Evolutionary conservation across 192 early-diverging fungal species (phyloP).

Genomic region (Coemansia sp.): DNA sequence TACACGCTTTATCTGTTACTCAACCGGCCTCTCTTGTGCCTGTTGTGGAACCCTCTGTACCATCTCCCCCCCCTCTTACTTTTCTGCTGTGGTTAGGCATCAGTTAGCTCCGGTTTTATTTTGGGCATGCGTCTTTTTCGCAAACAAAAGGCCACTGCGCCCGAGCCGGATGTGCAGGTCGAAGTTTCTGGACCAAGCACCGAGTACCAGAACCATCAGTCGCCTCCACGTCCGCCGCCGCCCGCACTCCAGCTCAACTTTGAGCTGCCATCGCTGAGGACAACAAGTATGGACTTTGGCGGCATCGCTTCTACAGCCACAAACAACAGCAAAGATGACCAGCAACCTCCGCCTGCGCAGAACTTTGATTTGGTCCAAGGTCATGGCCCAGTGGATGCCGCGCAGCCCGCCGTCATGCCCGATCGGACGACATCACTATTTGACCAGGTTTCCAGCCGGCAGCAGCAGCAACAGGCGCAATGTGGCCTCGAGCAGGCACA

Average conservation of each 20-base stretch:
- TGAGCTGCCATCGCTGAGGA: slow-evolving; percentile 16
- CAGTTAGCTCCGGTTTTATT: no score
- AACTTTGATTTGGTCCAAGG: no score
- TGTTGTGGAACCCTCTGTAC: no score
- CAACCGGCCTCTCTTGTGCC: no score
- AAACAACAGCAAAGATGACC: neutral
- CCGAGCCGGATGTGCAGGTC: neutral
- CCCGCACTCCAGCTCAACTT: slow-evolving; percentile 36
- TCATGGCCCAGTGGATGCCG: no score
- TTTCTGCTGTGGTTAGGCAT: no score
- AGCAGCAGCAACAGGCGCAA: slow-evolving; percentile 1
- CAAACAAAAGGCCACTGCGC: slow-evolving; percentile 29
- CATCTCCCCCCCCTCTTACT: no score
- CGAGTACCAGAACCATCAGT: neutral
- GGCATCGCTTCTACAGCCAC: neutral
- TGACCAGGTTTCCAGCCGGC: neutral
- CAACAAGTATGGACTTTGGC: slow-evolving; percentile 5
- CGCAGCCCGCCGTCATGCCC: no score
- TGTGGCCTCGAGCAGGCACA: no score
- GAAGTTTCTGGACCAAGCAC: neutral
- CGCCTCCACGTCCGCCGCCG: slow-evolving; percentile 7
- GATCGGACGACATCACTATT: neutral
- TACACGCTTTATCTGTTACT: no score
- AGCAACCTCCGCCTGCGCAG: neutral
- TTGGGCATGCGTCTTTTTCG: slow-evolving; percentile 37